Conservation (phyloP, 768 basidiomycete species). For the Hygrocybe coccinea region DNA sequence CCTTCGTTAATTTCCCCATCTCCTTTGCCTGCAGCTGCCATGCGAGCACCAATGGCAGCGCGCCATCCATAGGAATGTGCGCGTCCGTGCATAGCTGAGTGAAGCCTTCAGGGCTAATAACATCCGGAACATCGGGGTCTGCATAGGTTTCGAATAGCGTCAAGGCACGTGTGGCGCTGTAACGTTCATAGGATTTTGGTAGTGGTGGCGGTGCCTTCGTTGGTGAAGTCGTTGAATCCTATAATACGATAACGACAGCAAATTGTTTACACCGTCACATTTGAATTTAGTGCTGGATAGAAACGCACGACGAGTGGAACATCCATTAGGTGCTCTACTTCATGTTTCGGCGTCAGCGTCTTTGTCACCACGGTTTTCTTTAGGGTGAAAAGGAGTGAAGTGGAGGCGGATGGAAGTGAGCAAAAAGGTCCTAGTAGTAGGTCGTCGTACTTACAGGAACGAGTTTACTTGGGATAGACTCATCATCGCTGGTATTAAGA, state of each 20-base stretch:
- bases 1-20: constrained; percentile 65
- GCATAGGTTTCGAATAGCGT: constrained; percentile 60
- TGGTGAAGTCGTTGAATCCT: constrained; percentile 7
- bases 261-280: neutral
- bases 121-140: constrained; percentile 46
- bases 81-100: constrained; percentile 66
- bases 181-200: constrained; percentile 36
- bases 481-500: constrained; percentile 45
- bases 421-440: neutral
- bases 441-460: constrained; percentile 11
- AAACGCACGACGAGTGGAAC: neutral
- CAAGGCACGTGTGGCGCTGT: constrained; percentile 46
- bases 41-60: constrained; percentile 64
- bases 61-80: constrained; percentile 67
- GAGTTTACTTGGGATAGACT: constrained; percentile 30
- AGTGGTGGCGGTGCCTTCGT: constrained; percentile 17
- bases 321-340: neutral
- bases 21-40: constrained; percentile 71
- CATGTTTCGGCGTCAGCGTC: neutral
- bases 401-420: neutral
- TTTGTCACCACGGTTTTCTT: constrained; percentile 19
- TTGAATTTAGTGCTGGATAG: neutral
- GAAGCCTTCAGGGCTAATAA: constrained; percentile 71
- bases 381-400: neutral
- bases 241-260: neutral